Conservation (phyloP, 2,329 filamentous ascomycete genomes). For the Botrytis medusae region DNA sequence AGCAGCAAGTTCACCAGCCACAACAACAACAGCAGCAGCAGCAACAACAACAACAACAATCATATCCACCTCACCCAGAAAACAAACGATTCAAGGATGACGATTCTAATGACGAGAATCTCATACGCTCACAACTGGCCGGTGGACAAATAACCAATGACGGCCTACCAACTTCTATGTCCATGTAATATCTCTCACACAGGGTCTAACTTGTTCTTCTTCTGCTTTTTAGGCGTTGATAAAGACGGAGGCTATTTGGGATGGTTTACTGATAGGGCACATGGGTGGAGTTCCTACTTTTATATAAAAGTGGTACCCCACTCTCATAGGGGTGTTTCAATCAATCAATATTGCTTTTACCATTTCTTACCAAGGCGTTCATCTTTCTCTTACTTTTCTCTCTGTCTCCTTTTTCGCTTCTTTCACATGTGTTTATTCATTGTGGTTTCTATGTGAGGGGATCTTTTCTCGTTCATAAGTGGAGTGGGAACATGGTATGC, state of each 20-base stretch:
- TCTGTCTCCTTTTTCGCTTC: neutral
- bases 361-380: neutral
- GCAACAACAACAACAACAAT: slow-evolving; percentile 28
- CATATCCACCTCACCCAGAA: slow-evolving; percentile 10
- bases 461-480: neutral
- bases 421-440: slow-evolving; percentile 7
- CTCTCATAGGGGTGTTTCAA: neutral
- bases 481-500: neutral
- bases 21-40: slow-evolving; percentile 26
- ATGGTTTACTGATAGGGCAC: slow-evolving; percentile 6
- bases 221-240: slow-evolving; percentile 21
- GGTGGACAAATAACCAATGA: slow-evolving; percentile 38
- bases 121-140: slow-evolving; percentile 53
- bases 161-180: slow-evolving; percentile 30
- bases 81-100: slow-evolving; percentile 43
- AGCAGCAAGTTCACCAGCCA: slow-evolving; percentile 28
- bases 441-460: neutral
- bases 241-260: slow-evolving; percentile 13
- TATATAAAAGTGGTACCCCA: slow-evolving; percentile 14
- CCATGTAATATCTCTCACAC: slow-evolving; percentile 28
- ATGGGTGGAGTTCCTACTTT: slow-evolving; percentile 13
- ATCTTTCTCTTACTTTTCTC: neutral
- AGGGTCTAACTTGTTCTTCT: slow-evolving; percentile 9
- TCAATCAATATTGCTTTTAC: neutral
- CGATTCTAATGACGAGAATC: slow-evolving; percentile 53